Conservation (phyloP, 2,329 filamentous ascomycete genomes). For the Elsinoe ampelina region DNA sequence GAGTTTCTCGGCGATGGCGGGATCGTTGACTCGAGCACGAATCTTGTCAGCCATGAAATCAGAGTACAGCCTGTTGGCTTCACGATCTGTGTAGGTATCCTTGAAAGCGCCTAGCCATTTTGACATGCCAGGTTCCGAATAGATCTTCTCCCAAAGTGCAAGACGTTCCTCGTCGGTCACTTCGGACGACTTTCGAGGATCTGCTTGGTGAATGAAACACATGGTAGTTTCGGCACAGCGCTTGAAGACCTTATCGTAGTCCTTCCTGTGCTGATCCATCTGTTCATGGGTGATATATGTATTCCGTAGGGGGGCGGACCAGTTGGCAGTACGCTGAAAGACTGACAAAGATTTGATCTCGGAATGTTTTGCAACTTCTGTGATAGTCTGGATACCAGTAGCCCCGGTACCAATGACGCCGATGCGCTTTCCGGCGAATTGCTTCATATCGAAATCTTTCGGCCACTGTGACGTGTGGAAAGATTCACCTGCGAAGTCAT, state of each 20-base stretch:
- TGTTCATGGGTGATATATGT: no score
- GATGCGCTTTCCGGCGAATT: constrained; percentile 23
- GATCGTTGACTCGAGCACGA: no score
- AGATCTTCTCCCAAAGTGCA: constrained; percentile 26
- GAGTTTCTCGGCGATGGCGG: no score
- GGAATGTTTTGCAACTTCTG: constrained; percentile 20
- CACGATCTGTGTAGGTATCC: no score
- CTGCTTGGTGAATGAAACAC: constrained; percentile 28
- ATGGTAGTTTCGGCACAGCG: constrained; percentile 20
- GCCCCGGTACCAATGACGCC: constrained; percentile 28
- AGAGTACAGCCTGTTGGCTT: no score
- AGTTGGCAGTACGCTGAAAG: constrained; percentile 28
- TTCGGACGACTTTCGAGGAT: constrained; percentile 20
- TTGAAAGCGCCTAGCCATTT: no score
- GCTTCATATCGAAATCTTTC: constrained; percentile 11
- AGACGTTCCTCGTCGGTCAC: constrained; percentile 21
- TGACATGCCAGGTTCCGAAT: no score
- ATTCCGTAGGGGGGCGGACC: constrained; percentile 11
- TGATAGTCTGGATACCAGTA: constrained; percentile 21
- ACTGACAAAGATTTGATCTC: neutral
- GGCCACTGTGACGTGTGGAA: constrained; percentile 29
- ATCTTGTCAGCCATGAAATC: no score
- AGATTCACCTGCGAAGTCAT: constrained; percentile 25
- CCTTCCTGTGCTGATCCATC: neutral
- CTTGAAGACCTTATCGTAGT: constrained; percentile 22